A percentile compares a stretch with the other conserved stretches of the same genome.
Conservation (phyloP, 306 rosid genomes). For the Pachyrhizus erosus region DNA sequence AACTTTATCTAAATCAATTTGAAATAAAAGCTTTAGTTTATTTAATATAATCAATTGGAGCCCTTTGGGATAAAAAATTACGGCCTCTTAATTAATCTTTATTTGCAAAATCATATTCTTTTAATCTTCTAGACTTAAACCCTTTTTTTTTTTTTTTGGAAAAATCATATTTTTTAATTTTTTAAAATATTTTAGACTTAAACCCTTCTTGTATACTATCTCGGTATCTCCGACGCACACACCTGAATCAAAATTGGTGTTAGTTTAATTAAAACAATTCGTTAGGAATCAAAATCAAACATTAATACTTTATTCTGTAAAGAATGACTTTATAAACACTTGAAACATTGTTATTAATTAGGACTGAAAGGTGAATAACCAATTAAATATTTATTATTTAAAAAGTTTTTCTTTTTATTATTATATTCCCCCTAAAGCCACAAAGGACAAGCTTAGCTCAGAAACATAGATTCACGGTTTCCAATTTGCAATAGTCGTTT, state of each 20-base stretch:
- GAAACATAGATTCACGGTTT: background rate
- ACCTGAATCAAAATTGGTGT: background rate
- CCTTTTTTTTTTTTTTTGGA: background rate
- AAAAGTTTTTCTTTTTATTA: background rate
- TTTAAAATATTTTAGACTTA: too few species aligned
- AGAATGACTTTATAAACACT: background rate
- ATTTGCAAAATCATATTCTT: background rate
- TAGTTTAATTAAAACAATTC: background rate
- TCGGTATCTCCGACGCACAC: background rate
- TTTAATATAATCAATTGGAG: background rate
- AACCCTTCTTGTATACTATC: too few species aligned
- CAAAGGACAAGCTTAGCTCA: background rate
- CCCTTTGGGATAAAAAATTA: background rate
- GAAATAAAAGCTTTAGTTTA: background rate
- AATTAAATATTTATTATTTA: background rate
- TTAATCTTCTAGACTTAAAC: too few species aligned
- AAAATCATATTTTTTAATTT: too few species aligned
- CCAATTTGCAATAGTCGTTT: background rate
- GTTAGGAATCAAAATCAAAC: background rate
- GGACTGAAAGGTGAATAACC: background rate
- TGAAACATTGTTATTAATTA: background rate
- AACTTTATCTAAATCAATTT: too few species aligned
- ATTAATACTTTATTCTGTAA: background rate
- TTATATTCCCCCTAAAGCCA: background rate
- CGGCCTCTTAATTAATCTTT: background rate